Conservation (phyloP, 805 yeast genomes). For the Metschnikowia baotianmanensis region DNA sequence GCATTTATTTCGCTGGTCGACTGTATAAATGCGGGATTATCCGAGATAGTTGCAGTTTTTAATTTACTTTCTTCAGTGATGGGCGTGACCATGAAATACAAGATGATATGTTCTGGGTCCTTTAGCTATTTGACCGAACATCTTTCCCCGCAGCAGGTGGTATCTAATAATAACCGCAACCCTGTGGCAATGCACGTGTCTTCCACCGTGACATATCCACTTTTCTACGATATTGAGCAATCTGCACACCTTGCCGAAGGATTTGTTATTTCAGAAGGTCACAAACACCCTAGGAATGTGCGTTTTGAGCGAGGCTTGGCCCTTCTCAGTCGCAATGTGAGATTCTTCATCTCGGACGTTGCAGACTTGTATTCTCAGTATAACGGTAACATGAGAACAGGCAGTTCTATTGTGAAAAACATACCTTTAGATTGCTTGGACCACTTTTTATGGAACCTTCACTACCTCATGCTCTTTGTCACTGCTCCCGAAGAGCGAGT, state of each 20-base stretch:
- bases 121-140: conserved; percentile 25
- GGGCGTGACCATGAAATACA: conserved; percentile 26
- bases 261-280: conserved; percentile 1
- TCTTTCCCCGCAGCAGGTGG: conserved; percentile 10
- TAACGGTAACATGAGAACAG: conserved; percentile 7
- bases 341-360: conserved; percentile 24
- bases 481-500: conserved; percentile 21
- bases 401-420: conserved; percentile 14
- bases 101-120: conserved; percentile 25
- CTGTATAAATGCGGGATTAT: conserved; percentile 33
- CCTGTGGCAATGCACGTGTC: conserved; percentile 8
- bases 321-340: conserved; percentile 32
- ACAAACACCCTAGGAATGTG: conserved; percentile 19
- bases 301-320: conserved; percentile 34
- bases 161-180: conserved; percentile 2
- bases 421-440: conserved; percentile 40
- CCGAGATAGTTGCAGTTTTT: conserved; percentile 31
- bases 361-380: conserved; percentile 19
- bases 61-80: conserved; percentile 25
- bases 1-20: conserved; percentile 18
- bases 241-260: conserved; percentile 20
- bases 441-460: conserved; percentile 40
- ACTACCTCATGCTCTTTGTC: conserved; percentile 34
- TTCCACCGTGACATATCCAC: conserved; percentile 22
- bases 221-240: conserved; percentile 24